These are phyloP conservation scores for Paecilomyces niveus DNA, from an alignment of 2,329 filamentous ascomycete species.

Conservation along the genomic window DNA sequence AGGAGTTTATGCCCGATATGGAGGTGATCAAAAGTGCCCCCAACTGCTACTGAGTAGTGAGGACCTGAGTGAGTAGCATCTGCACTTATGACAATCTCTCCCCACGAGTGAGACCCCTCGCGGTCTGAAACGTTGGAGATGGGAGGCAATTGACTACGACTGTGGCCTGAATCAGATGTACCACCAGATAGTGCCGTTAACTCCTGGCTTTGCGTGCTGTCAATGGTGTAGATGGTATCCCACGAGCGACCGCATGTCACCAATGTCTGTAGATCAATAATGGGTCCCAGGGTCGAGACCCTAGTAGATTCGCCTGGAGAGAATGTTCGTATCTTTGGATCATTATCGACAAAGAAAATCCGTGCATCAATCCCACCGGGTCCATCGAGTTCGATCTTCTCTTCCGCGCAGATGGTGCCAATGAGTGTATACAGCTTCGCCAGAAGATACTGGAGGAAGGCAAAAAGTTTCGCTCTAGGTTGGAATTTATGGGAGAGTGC, in stretches of 20 bases:
- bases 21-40: conserved; percentile 93
- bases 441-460: conserved; percentile 63
- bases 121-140: conserved; percentile 15
- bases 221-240: conserved; percentile 24
- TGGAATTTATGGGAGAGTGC: conserved; percentile 46
- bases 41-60: conserved; percentile 66
- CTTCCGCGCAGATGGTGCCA: conserved; percentile 61
- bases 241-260: conserved; percentile 31
- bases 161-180: not conserved
- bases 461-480: conserved; percentile 55
- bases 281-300: conserved; percentile 36
- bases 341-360: conserved; percentile 64
- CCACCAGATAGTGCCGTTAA: conserved; percentile 13
- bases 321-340: conserved; percentile 17
- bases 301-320: conserved; percentile 3
- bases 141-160: conserved; percentile 11
- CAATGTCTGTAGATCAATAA: conserved; percentile 43
- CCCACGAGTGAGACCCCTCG: conserved; percentile 13
- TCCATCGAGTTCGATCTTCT: conserved; percentile 56
- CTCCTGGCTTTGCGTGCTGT: conserved; percentile 18
- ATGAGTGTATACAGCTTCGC: conserved; percentile 73
- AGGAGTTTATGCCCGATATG: conserved; percentile 95
- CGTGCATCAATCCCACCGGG: conserved; percentile 68
- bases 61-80: conserved; percentile 11
- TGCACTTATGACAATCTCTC: conserved; percentile 15